Evolutionary conservation across 768 basidiomycete species (phyloP).

Genomic region (Pluteus cervinus): DNA sequence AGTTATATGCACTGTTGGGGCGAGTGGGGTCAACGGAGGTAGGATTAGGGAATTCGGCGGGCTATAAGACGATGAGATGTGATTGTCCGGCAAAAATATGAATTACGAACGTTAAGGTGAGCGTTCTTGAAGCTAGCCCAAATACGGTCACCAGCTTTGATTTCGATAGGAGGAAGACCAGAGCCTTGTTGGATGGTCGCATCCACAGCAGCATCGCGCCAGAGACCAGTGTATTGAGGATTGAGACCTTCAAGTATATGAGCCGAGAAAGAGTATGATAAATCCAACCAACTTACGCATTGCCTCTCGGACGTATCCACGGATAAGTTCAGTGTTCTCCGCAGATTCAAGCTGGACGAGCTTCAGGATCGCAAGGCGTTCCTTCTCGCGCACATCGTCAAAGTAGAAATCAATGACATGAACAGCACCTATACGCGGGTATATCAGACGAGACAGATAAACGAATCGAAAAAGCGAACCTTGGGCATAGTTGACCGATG

Average conservation of each 20-base stretch:
- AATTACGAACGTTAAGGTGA: constrained; percentile 29
- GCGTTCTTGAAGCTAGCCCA: constrained; percentile 37
- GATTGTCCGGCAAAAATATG: not conserved
- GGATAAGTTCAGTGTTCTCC: constrained; percentile 27
- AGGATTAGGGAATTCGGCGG: constrained; percentile 37
- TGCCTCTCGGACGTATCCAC: constrained; percentile 48
- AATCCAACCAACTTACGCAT: constrained; percentile 32
- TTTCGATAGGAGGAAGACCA: constrained; percentile 23
- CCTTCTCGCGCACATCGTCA: constrained; percentile 30
- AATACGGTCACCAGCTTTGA: constrained; percentile 36
- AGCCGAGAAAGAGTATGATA: not conserved
- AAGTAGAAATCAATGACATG: constrained; percentile 51
- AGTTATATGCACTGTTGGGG: constrained; percentile 21
- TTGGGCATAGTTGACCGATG: constrained; percentile 42
- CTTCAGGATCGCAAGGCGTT: constrained; percentile 31
- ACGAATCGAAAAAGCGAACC: constrained; percentile 14
- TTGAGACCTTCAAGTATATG: constrained; percentile 20
- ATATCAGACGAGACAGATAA: not conserved
- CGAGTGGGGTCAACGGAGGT: constrained; percentile 30
- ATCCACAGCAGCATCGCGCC: constrained; percentile 27
- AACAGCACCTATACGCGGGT: constrained; percentile 24
- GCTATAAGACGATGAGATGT: too few relatives aligned
- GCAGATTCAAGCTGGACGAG: constrained; percentile 26
- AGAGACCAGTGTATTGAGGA: constrained; percentile 37
- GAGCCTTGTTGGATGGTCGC: constrained; percentile 28